phyloP scores from a whole-genome alignment of 192 early-diverging fungal species.

The Backusella sp. region DNA sequence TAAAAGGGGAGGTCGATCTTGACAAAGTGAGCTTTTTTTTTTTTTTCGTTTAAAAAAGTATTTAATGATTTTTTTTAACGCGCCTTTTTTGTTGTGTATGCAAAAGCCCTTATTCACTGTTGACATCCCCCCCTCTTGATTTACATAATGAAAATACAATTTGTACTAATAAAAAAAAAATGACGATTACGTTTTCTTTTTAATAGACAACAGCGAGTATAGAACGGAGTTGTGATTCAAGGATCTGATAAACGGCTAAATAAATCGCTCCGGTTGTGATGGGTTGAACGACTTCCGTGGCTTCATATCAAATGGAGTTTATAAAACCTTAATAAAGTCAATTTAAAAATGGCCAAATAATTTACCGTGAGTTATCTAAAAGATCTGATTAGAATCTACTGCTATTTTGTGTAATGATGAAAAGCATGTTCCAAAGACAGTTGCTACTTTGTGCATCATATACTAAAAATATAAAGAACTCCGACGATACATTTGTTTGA shows the following conservation, averaged over 20 bases:
- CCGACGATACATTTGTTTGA: not conserved
- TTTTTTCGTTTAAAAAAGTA: not conserved
- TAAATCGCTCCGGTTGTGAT: not conserved
- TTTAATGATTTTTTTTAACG: not conserved
- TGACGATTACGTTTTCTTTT: not conserved
- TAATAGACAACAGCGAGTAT: not conserved
- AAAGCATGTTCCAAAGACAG: not conserved
- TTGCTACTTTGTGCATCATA: not conserved
- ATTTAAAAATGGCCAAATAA: not conserved
- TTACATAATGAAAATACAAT: not conserved
- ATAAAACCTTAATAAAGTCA: not conserved
- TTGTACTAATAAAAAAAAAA: not conserved
- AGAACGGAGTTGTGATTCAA: not conserved
- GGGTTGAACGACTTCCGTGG: not conserved
- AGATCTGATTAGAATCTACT: not conserved
- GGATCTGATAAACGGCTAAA: not conserved
- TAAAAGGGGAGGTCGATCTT: not conserved
- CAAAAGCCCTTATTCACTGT: not conserved
- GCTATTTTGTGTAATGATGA: not conserved
- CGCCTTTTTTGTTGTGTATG: not conserved
- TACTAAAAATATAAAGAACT: not conserved
- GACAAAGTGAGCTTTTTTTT: not conserved
- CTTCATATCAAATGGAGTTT: not conserved
- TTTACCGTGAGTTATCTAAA: not conserved
- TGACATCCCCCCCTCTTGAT: not conserved